Evolutionary conservation across 2,329 filamentous ascomycete genomes (phyloP), one percentile per base, ranked within the genome.

Genomic region (Chaetothyriales sp.): DNA sequence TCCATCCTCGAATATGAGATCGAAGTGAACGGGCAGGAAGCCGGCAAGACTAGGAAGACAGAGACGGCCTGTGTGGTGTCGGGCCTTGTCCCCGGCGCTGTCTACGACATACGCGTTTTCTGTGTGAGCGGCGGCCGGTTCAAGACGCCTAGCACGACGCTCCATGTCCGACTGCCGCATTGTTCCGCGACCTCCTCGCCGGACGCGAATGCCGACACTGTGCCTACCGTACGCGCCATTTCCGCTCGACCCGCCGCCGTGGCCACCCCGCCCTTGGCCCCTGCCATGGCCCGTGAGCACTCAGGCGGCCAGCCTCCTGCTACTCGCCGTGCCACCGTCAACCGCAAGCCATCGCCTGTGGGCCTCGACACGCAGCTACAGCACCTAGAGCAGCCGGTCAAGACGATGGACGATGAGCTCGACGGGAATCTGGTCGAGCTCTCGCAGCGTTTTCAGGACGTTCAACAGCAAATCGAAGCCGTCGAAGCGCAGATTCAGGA

Each of bases 91-190:
- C 88, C 92, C 0, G 81, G 84, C 57, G 85, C 86, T 61, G 93
- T 89, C 62, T 96, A 96, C 69, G 93, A 94, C 57, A 82, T 98
- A 25, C 83, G 90, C 53, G 86, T 96, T 49, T 85, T 95, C 59
- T 87, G 90, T 42, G 84, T 95, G 49, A 94, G 90, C 47, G 79
- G 83, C 26, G 87, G 89, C 59, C 93, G 92, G 66, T 96, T 96
- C 61, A 87, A 94, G 63, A 87, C 89, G 0, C 84, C 86, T 39
- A 95, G 92, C 65, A 76, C 80, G 4, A 80, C 93, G 39, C 81
- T 96, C 56, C 84, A 92, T 50, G 73, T 98, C 50, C 79, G 84
- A 60, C 96, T 92, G 46, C 60, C 68, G 49, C 43, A 53, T 20
- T 26, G 51, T 18, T 48, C 44, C 64, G 83, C 66, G 79, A 61